A percentile compares a stretch with the other conserved stretches of the same genome.
Conservation (phyloP, 306 rosid genomes). For the Elaeagnus macrophylla region DNA sequence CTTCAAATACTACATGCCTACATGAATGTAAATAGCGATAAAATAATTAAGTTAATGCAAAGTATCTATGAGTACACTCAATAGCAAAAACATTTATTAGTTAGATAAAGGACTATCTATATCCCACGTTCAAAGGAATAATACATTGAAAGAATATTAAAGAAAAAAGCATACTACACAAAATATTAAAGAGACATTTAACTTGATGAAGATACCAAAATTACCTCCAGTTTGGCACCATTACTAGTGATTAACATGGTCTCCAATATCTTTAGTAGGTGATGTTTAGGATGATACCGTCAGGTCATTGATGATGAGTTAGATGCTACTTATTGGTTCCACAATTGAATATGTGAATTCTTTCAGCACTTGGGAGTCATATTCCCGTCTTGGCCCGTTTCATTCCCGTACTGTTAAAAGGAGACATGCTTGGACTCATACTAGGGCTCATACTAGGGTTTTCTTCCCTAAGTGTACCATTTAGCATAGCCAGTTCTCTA, state of each 20-base stretch:
- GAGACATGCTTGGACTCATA: constrained; percentile 84
- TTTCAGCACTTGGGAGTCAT: constrained; percentile 19
- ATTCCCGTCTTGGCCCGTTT: constrained; percentile 89
- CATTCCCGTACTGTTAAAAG: constrained; percentile 76
- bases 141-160: constrained; percentile 44
- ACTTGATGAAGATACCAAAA: constrained; percentile 13
- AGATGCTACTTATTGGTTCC: constrained; percentile 21
- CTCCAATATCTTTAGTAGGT: constrained; percentile 20
- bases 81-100: constrained; percentile 6
- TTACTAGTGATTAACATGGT: constrained; percentile 20
- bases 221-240: constrained; percentile 18
- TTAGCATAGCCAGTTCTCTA: constrained; percentile 76
- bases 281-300: constrained; percentile 18
- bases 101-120: constrained; percentile 20
- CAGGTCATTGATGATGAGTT: constrained; percentile 21
- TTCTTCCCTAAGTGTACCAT: constrained; percentile 88
- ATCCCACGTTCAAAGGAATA: constrained; percentile 29
- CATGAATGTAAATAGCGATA: no score
- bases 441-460: constrained; percentile 90
- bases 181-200: constrained; percentile 11
- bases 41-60: no score
- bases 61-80: constrained; percentile 8
- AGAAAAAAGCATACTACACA: constrained; percentile 7
- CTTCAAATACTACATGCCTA: no score
- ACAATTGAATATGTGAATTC: constrained; percentile 7